phyloP scores from a whole-genome alignment of 345 rosid species.

The Lepidium didymum region DNA sequence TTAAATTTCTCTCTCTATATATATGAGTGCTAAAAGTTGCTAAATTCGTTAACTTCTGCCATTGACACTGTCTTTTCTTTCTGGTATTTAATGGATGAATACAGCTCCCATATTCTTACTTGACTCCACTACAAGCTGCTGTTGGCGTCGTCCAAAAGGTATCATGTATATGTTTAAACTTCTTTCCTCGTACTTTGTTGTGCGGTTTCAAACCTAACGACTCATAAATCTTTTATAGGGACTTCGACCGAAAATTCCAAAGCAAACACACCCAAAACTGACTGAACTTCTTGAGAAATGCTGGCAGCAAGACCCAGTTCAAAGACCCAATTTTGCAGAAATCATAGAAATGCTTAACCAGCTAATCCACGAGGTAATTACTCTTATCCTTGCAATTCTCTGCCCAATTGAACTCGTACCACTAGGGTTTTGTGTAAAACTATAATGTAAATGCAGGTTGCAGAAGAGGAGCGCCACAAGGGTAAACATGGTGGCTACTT shows the following conservation, averaged over 20 bases:
- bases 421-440: neutral
- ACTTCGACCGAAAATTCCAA: constrained; percentile 76
- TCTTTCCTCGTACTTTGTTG: neutral
- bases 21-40: neutral
- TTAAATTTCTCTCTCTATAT: neutral
- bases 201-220: neutral
- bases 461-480: constrained; percentile 39
- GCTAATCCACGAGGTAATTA: constrained; percentile 57
- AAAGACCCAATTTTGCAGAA: constrained; percentile 76
- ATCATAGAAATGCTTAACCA: constrained; percentile 57
- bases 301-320: constrained; percentile 80
- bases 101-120: constrained; percentile 72
- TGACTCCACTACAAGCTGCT: constrained; percentile 91
- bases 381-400: neutral
- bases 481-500: constrained; percentile 42
- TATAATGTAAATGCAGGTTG: constrained; percentile 44
- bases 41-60: neutral
- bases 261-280: constrained; percentile 62
- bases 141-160: constrained; percentile 95
- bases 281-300: constrained; percentile 76
- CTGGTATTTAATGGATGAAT: constrained; percentile 6
- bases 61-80: neutral
- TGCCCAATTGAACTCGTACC: neutral
- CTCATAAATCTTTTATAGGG: constrained; percentile 30
- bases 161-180: neutral